Base-by-base conservation (phyloP, 768 basidiomycete species). In the Mrakia blollopis region DNA sequence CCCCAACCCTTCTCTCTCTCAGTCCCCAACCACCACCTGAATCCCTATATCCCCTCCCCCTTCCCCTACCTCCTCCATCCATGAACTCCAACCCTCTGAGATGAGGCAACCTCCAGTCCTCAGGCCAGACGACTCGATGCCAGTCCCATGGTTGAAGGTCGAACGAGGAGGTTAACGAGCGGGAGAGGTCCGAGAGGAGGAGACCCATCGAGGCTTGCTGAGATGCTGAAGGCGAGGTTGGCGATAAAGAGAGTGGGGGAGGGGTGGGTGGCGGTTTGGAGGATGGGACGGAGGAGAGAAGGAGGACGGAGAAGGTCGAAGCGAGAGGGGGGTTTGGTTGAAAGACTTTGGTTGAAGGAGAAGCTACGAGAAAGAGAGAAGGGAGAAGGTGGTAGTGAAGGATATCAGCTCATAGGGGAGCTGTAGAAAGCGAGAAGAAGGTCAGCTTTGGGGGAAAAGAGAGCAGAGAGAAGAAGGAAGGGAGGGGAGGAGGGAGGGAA, bases 161-260 rank as follows among this genome's bases (percentile, higher is more conserved):
- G 65, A 39, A n/a, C 6, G 37, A 7, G 37, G 35, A 25, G 21
- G 65, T 44, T 18, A 68, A 3, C 7, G 65, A 39, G 35, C 65
- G 32, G 13, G 65, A 68, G 65, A 41, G 65, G 65, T 68, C 65
- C 9, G 65, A 68, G 35, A 68, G 65, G 35, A 68, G 35, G 21
- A 41, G 14, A 11, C 65, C 65, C 65, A 68, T 67, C 3, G 32
- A 41, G 6, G 5, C 39, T 11, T 41, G 39, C 11, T 41, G 39
- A 41, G n/a, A n/a, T n/a, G n/a, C n/a, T 41, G 6, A 11, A 41
- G 39, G 13, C 44, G 44, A 47, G 44, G 44, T 10, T 41, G 39
- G 39, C 39, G 5, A 41, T 6, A 14, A 47, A 14, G 44, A 25
- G 25, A 57, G 57, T 4, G 9, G 11, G 57, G 9, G 57, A 8